Evolutionary conservation across 441 rosid species (phyloP).

Genomic region (Erodium moschatum): DNA sequence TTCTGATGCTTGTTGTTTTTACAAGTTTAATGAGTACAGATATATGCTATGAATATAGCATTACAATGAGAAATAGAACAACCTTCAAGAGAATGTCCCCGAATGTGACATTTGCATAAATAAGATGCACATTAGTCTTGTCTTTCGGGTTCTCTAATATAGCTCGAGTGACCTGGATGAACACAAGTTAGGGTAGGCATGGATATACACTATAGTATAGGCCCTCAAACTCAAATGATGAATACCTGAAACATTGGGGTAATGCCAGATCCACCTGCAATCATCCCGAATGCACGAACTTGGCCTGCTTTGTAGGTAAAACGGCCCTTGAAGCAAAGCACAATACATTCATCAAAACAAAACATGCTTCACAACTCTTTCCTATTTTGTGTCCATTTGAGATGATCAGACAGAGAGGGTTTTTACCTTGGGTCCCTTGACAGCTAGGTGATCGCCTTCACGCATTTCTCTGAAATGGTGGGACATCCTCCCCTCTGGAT

Average conservation of each 20-base stretch:
- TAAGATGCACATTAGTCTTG: slow-evolving; percentile 13
- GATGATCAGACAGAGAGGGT: neutral
- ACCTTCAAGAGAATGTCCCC: slow-evolving; percentile 24
- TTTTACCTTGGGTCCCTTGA: slow-evolving; percentile 19
- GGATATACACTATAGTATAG: neutral
- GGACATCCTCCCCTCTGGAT: slow-evolving; percentile 24
- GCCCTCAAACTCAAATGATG: neutral
- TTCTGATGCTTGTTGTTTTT: too few species aligned
- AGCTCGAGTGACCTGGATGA: slow-evolving; percentile 16
- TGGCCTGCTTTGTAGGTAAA: slow-evolving; percentile 20
- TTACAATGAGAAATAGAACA: neutral
- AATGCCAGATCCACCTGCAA: slow-evolving; percentile 23
- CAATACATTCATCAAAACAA: neutral
- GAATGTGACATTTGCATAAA: slow-evolving; percentile 20
- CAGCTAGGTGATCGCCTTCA: slow-evolving; percentile 15
- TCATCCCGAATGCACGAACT: slow-evolving; percentile 20
- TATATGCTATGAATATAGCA: neutral
- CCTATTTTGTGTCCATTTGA: neutral
- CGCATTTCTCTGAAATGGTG: slow-evolving; percentile 23
- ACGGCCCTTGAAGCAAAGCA: slow-evolving; percentile 16
- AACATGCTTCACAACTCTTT: neutral
- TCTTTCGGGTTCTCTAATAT: slow-evolving; percentile 24
- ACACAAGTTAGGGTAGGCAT: neutral
- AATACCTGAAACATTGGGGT: slow-evolving; percentile 26
- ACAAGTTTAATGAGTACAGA: neutral